Evolutionary conservation across 345 rosid species (phyloP).

Genomic region (Eucalyptus tenuipes): DNA sequence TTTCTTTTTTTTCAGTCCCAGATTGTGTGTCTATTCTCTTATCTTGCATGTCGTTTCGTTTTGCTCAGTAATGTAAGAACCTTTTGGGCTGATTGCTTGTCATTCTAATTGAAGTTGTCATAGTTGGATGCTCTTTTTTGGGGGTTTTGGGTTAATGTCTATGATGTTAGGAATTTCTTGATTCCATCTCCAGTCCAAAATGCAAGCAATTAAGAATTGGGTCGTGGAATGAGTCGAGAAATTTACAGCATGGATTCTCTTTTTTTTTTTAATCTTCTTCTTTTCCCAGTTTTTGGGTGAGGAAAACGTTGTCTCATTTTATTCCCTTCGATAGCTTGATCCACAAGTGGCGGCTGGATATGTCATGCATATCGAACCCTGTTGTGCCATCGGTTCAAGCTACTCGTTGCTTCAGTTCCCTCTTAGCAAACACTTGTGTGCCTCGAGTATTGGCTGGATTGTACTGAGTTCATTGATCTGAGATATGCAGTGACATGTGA

Average conservation of each 20-base stretch:
- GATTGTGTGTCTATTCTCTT: background rate
- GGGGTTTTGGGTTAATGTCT: background rate
- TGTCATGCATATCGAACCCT: background rate
- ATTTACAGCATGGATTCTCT: background rate
- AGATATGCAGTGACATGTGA: background rate
- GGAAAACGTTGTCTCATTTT: background rate
- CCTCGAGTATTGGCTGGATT: background rate
- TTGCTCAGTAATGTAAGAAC: background rate
- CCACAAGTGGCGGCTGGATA: background rate
- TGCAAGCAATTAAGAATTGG: background rate
- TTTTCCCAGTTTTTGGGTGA: background rate
- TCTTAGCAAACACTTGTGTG: background rate
- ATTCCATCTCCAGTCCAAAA: background rate
- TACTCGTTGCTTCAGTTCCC: background rate
- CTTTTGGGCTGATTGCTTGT: background rate
- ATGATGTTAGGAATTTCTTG: background rate
- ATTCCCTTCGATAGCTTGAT: background rate
- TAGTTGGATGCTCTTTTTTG: background rate
- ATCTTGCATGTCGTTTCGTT: background rate
- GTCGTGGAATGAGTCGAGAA: background rate
- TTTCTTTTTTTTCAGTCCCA: background rate
- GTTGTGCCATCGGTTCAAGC: background rate
- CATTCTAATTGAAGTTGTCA: background rate
- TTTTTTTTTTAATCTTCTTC: background rate
- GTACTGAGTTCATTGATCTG: background rate